Conservation (phyloP, 2,329 filamentous ascomycete genomes). For the Coniochaeta sp. region DNA sequence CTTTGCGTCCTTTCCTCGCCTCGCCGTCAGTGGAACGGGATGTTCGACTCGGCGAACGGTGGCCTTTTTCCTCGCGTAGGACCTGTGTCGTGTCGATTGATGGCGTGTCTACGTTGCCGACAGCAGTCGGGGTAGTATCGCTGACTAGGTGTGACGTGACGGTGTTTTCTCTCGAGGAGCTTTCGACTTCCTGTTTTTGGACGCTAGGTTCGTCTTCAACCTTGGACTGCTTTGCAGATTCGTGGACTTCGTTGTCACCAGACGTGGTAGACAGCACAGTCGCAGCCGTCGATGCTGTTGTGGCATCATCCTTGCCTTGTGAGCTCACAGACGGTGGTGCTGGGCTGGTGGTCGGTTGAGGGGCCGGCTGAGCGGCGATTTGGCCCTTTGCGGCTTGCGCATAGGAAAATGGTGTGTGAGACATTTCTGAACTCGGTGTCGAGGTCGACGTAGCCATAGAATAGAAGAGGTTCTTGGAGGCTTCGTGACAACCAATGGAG, state of each 20-base stretch:
- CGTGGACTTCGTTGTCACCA: conserved; percentile 24
- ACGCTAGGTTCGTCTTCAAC: conserved; percentile 13
- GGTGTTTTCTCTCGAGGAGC: conserved; percentile 8
- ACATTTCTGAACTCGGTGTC: conserved; percentile 31
- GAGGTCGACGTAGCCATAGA: conserved; percentile 1
- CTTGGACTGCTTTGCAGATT: conserved; percentile 16
- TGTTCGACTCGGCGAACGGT: conserved; percentile 54
- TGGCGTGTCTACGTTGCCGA: background rate
- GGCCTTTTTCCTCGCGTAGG: conserved; percentile 20
- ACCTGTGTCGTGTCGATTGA: background rate
- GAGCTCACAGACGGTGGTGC: conserved; percentile 23
- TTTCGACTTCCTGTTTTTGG: conserved; percentile 20
- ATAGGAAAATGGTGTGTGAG: conserved; percentile 72
- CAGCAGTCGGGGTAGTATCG: conserved; percentile 10
- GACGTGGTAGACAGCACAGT: conserved; percentile 28
- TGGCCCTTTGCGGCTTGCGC: conserved; percentile 90
- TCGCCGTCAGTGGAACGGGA: conserved; percentile 64
- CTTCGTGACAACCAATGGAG: background rate
- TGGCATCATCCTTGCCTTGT: conserved; percentile 25
- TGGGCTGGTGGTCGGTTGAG: conserved; percentile 18
- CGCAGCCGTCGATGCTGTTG: conserved; percentile 24
- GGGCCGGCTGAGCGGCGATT: conserved; percentile 33
- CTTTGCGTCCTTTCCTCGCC: conserved; percentile 53
- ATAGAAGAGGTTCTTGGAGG: background rate
- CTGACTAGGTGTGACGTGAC: conserved; percentile 8